phyloP scores from a whole-genome alignment of 495 filamentous ascomycete species.

The Apiosordaria backusii region DNA sequence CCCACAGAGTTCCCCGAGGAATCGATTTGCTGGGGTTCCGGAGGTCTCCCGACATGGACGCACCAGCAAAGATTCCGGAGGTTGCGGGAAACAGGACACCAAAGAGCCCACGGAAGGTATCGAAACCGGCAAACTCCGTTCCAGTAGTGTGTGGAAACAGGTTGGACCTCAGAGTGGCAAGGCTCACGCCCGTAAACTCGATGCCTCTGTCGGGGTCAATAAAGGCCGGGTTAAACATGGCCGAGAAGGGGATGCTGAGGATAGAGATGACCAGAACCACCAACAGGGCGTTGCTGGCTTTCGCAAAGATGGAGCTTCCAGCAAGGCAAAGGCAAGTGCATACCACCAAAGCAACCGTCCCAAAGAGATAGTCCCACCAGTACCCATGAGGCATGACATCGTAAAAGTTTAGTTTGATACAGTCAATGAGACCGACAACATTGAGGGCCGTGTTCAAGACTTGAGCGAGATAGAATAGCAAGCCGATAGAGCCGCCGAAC shows the following conservation, averaged over 20 bases:
- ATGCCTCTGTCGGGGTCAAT: conserved; percentile 57
- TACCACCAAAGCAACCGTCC: conserved; percentile 64
- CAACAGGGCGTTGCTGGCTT: conserved; percentile 76
- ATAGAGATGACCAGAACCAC: conserved; percentile 70
- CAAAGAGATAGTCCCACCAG: conserved; percentile 79
- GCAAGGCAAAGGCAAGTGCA: conserved; percentile 78
- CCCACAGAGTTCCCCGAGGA: conserved; percentile 74
- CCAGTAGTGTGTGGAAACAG: conserved; percentile 54
- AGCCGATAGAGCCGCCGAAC: conserved; percentile 85
- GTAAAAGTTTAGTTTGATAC: conserved; percentile 74
- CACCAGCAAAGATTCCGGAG: conserved; percentile 65
- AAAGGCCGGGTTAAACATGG: conserved; percentile 65
- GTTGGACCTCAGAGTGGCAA: conserved; percentile 66
- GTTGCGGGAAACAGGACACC: conserved; percentile 86
- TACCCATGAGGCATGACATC: conserved; percentile 63
- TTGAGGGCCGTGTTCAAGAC: conserved; percentile 88
- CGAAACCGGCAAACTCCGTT: conserved; percentile 51
- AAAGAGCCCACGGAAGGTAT: conserved; percentile 80
- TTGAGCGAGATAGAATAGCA: conserved; percentile 84
- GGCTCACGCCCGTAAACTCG: conserved; percentile 71
- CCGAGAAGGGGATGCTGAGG: conserved; percentile 77
- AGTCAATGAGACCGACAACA: conserved; percentile 81
- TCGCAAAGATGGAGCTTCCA: conserved; percentile 75
- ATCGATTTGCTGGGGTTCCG: conserved; percentile 81
- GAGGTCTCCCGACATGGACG: conserved; percentile 86